Evolutionary conservation across 2,329 filamentous ascomycete genomes (phyloP), one percentile per base, ranked within the genome.

Genomic region (Aaosphaeria arxii): DNA sequence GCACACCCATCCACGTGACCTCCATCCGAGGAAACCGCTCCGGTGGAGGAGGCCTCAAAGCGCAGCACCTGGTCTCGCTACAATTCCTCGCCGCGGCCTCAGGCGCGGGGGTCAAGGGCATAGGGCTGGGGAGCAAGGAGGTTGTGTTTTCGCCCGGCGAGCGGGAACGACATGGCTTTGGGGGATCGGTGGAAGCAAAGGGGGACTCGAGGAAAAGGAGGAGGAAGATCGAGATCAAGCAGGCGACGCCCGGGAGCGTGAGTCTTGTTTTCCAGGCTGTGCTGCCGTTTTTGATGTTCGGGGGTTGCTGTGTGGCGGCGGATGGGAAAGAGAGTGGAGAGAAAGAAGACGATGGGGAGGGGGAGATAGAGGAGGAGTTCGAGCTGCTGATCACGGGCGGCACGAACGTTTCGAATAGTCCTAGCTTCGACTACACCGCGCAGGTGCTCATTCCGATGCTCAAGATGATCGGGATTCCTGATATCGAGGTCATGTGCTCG

Each of bases 251-350:
- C 0, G 82, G 82, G 0, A 78, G 76, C 13, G 73, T 80, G 5
- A 79, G 75, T 42, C 69, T 85, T 9, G 75, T 82, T 0, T 73
- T 84, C 45, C 82, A 85, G 59, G 81, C 82, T 5, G 66, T 85
- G 4, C 74, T 84, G 36, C 82, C 82, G 0, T 84, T 77, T 53
- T 62, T 84, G 3, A 62, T 85, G 1, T 77, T 81, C 62, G 56
- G 54, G 7, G 51, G 53, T 7, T 24, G 17, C 3, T 24, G 17
- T 24, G 17, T 24, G 17, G 17, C 17, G 17, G 17, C 17, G 17
- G 17, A 24, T 24, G 17, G 17, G 17, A 24, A 24, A 24, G 17
- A 24, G 17, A 17, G 24, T 11, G 11, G 3, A 9, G 11, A 11
- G 9, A 4, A 9, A 2, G 9, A 40, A 7, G 7, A 24, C 17